Base-by-base conservation (phyloP, 495 filamentous ascomycete genomes). In the Tuber brumale region DNA sequence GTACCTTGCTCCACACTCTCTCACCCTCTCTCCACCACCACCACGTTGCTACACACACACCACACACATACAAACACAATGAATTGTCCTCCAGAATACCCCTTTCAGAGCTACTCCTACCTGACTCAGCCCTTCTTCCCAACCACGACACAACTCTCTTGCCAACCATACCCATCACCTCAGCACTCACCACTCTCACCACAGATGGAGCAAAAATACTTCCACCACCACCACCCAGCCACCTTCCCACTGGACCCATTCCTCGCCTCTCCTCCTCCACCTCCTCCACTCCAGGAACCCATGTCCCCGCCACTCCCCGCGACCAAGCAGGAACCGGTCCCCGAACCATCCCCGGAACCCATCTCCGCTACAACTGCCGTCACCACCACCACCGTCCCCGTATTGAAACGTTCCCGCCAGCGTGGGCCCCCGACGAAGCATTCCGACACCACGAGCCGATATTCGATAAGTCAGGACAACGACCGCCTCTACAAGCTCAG, bases 401-500 rank as follows among this genome's bases (percentile, higher is more conserved):
- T 3, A 51, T 39, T 23, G 46, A 70, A 57, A 43, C 74, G 21
- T 31, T 44, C 27, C 70, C 74, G 41, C 39, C 70, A 19, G 66
- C 70, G 39, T 69, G 74, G 27, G 19, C 74, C 42, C 27, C 69
- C 42, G 19, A 39, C 12, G 39, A 75, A 70, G 41, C 44, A 72
- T 44, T 57, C 70, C 14, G 23, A 48, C 35, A 21, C 43, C 45
- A 71, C 74, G 5, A 51, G 21, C 57, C 27, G 14, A 31, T 66
- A 66, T 35, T 19, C 27, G 8, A 66, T 66, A 16, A 18, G 12
- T 27, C 27, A 66, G 37, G 74, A 72, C 43, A 71, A 75, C 31
- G 45, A n/a, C 7, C 74, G 74, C 48, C 57, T 75, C 27, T 31
- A 71, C 31, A 23, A 57, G 35, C 69, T 75, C 31, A 75, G 42